These are phyloP conservation scores for Tilletia setariae DNA, from an alignment of 1,284 basidiomycete genomes.

Conservation along the genomic window DNA sequence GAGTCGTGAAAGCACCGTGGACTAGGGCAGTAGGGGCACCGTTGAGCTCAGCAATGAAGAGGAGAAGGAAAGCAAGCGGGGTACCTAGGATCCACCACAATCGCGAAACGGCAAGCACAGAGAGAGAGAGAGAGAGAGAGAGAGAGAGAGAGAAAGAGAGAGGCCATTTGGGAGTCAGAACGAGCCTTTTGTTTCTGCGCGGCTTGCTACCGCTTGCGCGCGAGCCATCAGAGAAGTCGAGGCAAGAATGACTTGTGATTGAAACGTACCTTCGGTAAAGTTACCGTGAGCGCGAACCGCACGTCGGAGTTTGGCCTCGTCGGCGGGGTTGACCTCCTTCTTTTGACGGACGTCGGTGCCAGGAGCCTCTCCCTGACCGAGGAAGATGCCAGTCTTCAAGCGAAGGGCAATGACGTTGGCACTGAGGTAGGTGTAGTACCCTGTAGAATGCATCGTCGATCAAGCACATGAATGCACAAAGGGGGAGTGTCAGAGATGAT, in stretches of 20 bases:
- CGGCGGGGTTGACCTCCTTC: constrained; percentile 24
- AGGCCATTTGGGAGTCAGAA: neutral
- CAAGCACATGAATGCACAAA: neutral
- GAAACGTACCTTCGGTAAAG: constrained; percentile 36
- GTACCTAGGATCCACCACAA: constrained; percentile 14
- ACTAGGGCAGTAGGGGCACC: constrained; percentile 52
- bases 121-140: neutral
- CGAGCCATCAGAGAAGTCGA: neutral
- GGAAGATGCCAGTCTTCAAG: constrained; percentile 40
- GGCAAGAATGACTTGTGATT: neutral
- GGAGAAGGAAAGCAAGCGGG: constrained; percentile 49
- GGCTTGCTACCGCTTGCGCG: no score
- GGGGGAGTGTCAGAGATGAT: neutral
- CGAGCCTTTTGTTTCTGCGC: no score
- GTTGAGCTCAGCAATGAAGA: constrained; percentile 55
- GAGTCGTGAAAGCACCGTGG: constrained; percentile 48
- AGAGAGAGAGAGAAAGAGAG: neutral
- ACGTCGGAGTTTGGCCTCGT: constrained; percentile 37
- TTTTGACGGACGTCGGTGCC: constrained; percentile 21
- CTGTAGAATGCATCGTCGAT: neutral
- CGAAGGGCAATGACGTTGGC: constrained; percentile 40
- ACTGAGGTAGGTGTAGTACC: constrained; percentile 49
- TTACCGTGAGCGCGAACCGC: constrained; percentile 49
- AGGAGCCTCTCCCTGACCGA: constrained; percentile 33
- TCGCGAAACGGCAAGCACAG: neutral